phyloP scores from a whole-genome alignment of 1,284 basidiomycete genomes.

The Hemileia vastatrix region DNA sequence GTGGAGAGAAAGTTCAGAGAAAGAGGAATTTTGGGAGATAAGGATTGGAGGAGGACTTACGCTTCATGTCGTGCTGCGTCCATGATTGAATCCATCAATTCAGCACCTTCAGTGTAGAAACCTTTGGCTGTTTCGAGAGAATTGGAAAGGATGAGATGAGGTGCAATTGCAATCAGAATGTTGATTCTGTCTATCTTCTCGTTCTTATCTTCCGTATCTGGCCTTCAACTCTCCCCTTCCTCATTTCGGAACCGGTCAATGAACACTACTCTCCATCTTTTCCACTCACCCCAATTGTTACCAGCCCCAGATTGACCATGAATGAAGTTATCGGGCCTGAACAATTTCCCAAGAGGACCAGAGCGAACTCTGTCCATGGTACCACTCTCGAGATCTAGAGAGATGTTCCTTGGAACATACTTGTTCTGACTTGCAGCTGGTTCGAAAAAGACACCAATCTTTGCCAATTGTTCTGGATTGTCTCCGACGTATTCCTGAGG shows the following conservation, averaged over 20 bases:
- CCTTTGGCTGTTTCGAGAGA: constrained; percentile 30
- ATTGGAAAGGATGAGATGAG: neutral
- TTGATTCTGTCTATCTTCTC: constrained; percentile 6
- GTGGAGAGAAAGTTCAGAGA: too few relatives aligned
- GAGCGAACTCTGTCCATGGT: constrained; percentile 43
- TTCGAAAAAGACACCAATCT: constrained; percentile 43
- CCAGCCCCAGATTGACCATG: constrained; percentile 41
- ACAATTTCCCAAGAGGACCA: constrained; percentile 41
- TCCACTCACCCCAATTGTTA: too few relatives aligned
- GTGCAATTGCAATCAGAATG: neutral
- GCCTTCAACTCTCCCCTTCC: neutral
- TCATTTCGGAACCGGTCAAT: neutral
- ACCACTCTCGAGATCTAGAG: constrained; percentile 44
- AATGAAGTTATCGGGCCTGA: constrained; percentile 44
- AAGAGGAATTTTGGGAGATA: too few relatives aligned
- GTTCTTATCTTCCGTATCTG: constrained; percentile 11
- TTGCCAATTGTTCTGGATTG: constrained; percentile 35
- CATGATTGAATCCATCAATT: constrained; percentile 43
- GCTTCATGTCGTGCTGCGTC: constrained; percentile 45
- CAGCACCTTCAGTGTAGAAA: constrained; percentile 44
- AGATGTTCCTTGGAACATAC: constrained; percentile 36
- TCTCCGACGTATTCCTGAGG: constrained; percentile 36
- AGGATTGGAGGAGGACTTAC: neutral
- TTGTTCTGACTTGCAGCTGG: constrained; percentile 37
- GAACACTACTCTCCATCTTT: too few relatives aligned